phyloP scores from a whole-genome alignment of 2,329 filamentous ascomycete genomes.

The Botrytis aclada region DNA sequence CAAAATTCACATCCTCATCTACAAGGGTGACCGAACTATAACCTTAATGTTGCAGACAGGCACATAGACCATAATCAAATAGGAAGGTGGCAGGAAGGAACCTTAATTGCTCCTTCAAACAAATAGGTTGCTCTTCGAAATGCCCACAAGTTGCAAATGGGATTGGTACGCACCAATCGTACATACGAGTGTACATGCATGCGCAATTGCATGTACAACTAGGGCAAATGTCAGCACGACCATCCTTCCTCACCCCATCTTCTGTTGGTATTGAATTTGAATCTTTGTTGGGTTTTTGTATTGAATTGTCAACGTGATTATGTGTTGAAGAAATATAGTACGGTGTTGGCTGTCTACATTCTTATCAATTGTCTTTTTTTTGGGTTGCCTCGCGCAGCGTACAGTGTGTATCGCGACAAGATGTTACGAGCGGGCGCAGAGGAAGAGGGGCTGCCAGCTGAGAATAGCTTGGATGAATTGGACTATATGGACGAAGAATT shows the following conservation, averaged over 20 bases:
- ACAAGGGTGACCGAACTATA: neutral
- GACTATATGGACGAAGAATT: conserved; percentile 7
- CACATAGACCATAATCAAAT: neutral
- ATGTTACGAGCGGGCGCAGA: neutral
- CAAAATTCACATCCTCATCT: neutral
- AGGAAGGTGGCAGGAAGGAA: neutral
- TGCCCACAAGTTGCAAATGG: neutral
- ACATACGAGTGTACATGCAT: conserved; percentile 8
- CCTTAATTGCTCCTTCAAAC: neutral
- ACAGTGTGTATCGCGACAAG: neutral
- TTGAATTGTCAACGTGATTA: neutral
- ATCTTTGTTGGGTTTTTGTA: neutral
- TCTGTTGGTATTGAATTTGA: neutral
- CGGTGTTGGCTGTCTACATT: conserved; percentile 3
- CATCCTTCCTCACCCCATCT: neutral
- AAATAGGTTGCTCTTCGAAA: neutral
- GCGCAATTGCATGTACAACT: neutral
- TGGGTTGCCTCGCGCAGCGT: neutral
- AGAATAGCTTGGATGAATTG: neutral
- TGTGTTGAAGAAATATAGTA: neutral
- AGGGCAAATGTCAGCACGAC: neutral
- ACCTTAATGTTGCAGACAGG: neutral
- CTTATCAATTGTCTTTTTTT: neutral
- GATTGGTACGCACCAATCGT: neutral
- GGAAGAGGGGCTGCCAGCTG: neutral